phyloP scores from a whole-genome alignment of 2,329 filamentous ascomycete genomes.

The Ceratocystis cacaofunesta region DNA sequence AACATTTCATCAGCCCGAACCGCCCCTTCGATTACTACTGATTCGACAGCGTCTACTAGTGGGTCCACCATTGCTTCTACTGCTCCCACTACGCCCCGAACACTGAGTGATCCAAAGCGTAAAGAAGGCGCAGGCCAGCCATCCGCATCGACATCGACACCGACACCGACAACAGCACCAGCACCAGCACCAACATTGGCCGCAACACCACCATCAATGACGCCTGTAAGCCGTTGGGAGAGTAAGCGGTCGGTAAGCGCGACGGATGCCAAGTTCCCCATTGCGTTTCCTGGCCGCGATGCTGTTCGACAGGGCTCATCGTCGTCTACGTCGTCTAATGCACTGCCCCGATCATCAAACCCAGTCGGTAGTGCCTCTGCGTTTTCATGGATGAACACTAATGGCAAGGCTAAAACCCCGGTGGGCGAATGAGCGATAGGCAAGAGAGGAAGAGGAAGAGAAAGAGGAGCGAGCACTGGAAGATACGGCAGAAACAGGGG shows the following conservation, averaged over 20 bases:
- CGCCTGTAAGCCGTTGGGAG: constrained; percentile 18
- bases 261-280: constrained; percentile 9
- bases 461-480: neutral
- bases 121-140: constrained; percentile 7
- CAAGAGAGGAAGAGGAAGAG: neutral
- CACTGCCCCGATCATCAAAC: constrained; percentile 50
- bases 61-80: neutral
- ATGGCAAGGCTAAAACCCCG: constrained; percentile 28
- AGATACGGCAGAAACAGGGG: neutral
- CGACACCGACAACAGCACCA: neutral
- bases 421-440: constrained; percentile 6
- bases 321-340: constrained; percentile 13
- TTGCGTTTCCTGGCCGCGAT: constrained; percentile 34
- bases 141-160: neutral
- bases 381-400: constrained; percentile 74
- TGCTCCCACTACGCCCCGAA: constrained; percentile 22
- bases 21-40: neutral
- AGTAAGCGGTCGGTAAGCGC: constrained; percentile 13
- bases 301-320: constrained; percentile 35
- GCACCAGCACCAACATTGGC: neutral
- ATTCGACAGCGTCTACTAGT: neutral
- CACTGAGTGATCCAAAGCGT: constrained; percentile 29
- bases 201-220: constrained; percentile 1
- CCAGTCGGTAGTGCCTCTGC: constrained; percentile 85
- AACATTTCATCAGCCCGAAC: constrained; percentile 39